Conservation (phyloP, 495 filamentous ascomycete species). For the Rostrohypoxylon terebratum region DNA sequence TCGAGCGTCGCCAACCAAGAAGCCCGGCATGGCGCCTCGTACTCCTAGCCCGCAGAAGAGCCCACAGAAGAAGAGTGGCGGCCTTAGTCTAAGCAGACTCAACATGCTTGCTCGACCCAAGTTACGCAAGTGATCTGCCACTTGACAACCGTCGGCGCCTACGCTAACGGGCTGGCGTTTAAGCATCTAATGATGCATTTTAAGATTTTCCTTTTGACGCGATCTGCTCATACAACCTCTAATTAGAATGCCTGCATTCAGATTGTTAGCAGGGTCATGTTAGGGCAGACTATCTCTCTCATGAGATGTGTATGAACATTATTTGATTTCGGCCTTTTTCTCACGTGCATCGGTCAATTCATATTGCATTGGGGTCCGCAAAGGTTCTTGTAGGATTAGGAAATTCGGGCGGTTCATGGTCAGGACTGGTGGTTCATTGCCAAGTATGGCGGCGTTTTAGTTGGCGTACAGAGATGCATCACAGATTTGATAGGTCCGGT, state of each 20-base stretch:
- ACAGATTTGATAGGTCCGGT: conserved; percentile 24
- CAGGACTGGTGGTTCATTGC: conserved; percentile 15
- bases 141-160: background rate
- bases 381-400: conserved; percentile 22
- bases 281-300: conserved; percentile 23
- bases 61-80: conserved; percentile 54
- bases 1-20: conserved; percentile 45
- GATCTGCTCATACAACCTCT: background rate
- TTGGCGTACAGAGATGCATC: conserved; percentile 3
- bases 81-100: conserved; percentile 61
- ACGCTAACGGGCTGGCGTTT: background rate
- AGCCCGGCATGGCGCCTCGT: conserved; percentile 26
- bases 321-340: background rate
- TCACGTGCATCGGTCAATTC: conserved; percentile 14
- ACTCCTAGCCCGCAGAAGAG: conserved; percentile 61
- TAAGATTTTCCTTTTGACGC: conserved; percentile 1
- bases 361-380: conserved; percentile 21
- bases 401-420: conserved; percentile 6
- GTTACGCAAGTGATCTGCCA: conserved; percentile 53
- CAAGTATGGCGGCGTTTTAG: conserved; percentile 13
- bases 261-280: conserved; percentile 25
- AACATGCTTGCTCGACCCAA: conserved; percentile 67
- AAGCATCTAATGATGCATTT: conserved; percentile 5
- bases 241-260: conserved; percentile 23
- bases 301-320: conserved; percentile 19